Evolutionary conservation across 345 rosid species (phyloP).

Genomic region (Populus euphratica): DNA sequence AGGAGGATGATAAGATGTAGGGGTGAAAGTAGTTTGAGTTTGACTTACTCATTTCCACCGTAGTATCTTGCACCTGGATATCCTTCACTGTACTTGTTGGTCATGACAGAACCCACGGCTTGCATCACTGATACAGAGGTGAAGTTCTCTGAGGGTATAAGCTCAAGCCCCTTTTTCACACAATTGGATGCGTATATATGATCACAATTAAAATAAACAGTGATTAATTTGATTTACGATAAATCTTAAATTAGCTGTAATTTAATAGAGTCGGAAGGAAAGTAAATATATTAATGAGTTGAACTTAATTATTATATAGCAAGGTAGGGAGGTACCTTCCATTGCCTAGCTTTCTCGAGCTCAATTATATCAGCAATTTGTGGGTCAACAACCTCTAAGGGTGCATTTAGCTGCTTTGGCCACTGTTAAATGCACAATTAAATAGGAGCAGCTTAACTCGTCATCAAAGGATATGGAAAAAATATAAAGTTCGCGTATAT

Average conservation of each 20-base stretch:
- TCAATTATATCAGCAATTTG: slow-evolving; percentile 94
- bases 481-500: background rate
- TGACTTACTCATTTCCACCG: slow-evolving; percentile 96
- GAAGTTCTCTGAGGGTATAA: slow-evolving; percentile 97
- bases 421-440: slow-evolving; percentile 44
- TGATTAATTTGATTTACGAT: background rate
- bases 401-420: slow-evolving; percentile 92
- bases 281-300: background rate
- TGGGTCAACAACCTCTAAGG: slow-evolving; percentile 88
- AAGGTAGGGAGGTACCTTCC: slow-evolving; percentile 60
- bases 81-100: slow-evolving; percentile 99
- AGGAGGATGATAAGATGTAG: background rate
- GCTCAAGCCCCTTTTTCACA: slow-evolving; percentile 73
- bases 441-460: background rate
- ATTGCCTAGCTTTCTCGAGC: slow-evolving; percentile 94
- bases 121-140: slow-evolving; percentile 98
- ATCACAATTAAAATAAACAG: background rate
- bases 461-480: background rate
- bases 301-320: background rate
- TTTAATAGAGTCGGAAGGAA: background rate
- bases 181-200: background rate
- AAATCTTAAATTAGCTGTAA: background rate
- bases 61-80: slow-evolving; percentile 99
- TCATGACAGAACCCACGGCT: slow-evolving; percentile 99
- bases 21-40: background rate